Percentiles rank a stretch among this genome's conserved stretches.
Conservation (phyloP, 306 rosid species). For the Cucumis hystrix region DNA sequence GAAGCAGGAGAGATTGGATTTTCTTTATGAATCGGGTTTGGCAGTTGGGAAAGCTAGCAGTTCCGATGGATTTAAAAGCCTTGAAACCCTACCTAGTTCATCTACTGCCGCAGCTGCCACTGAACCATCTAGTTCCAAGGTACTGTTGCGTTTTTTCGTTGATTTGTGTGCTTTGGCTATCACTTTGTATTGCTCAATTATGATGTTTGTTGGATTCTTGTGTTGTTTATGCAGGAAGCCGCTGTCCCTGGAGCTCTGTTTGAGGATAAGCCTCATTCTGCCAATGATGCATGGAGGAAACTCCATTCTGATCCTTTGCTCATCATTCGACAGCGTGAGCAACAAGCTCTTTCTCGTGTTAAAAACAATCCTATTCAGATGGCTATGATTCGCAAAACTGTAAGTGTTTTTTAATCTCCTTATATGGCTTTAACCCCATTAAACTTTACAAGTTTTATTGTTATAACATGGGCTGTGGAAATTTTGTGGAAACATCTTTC, state of each 20-base stretch:
- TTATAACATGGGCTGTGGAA: not conserved
- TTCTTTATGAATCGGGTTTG: conserved; percentile 79
- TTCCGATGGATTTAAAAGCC: conserved; percentile 64
- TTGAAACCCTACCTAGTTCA: conserved; percentile 51
- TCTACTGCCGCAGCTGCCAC: conserved; percentile 32
- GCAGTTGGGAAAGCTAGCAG: conserved; percentile 53
- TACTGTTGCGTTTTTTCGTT: not conserved
- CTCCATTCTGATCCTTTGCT: conserved; percentile 91
- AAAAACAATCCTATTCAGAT: conserved; percentile 87
- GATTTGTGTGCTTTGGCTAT: not conserved
- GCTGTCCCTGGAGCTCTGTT: conserved; percentile 72
- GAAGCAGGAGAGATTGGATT: conserved; percentile 81
- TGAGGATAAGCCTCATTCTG: conserved; percentile 84
- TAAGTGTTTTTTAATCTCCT: conserved; percentile 14
- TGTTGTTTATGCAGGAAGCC: conserved; percentile 22
- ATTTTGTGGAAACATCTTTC: not conserved
- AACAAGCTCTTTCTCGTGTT: conserved; percentile 62
- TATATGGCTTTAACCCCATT: not conserved
- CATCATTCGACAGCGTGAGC: conserved; percentile 91
- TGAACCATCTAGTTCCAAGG: conserved; percentile 36
- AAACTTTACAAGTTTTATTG: no score
- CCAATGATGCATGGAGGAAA: conserved; percentile 94
- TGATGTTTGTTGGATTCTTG: not conserved
- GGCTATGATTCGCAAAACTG: conserved; percentile 82
- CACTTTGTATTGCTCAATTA: not conserved